Evolutionary conservation across 148 eudicot genomes (phyloP).

Genomic region (Simmondsia chinensis): DNA sequence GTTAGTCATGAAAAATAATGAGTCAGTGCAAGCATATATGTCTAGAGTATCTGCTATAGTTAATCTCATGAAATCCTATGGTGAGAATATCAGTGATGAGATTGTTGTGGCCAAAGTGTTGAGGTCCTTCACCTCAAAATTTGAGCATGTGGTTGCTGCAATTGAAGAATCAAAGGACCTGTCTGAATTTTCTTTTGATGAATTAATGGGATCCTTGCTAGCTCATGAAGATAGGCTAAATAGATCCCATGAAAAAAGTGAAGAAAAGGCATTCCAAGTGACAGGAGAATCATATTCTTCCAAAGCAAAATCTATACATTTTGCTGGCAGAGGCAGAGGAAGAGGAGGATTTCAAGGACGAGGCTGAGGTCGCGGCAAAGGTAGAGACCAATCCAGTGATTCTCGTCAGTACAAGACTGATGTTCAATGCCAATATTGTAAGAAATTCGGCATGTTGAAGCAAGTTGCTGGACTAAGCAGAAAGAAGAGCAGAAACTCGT

Average conservation of each 20-base stretch:
- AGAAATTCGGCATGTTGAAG: background rate
- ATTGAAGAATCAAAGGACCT: background rate
- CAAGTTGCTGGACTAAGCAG: background rate
- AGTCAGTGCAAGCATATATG: slow-evolving; percentile 7
- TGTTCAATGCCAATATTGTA: background rate
- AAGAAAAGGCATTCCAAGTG: background rate
- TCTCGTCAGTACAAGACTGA: background rate
- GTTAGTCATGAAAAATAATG: background rate
- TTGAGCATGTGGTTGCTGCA: background rate
- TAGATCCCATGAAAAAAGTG: background rate
- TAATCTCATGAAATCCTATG: slow-evolving; percentile 4
- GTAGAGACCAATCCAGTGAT: background rate
- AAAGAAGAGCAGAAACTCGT: background rate
- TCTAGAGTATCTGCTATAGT: background rate
- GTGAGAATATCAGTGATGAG: slow-evolving; percentile 1
- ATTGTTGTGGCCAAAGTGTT: slow-evolving; percentile 1
- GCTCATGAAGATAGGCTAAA: background rate
- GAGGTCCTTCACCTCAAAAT: background rate
- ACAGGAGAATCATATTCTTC: background rate
- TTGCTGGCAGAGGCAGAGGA: background rate
- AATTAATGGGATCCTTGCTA: background rate
- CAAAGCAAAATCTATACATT: background rate
- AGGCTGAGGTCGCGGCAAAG: slow-evolving; percentile 1
- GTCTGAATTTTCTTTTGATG: background rate
- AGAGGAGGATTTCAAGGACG: background rate